phyloP scores from a whole-genome alignment of 1,139 yeast species.

The Suhomyces taliae region DNA sequence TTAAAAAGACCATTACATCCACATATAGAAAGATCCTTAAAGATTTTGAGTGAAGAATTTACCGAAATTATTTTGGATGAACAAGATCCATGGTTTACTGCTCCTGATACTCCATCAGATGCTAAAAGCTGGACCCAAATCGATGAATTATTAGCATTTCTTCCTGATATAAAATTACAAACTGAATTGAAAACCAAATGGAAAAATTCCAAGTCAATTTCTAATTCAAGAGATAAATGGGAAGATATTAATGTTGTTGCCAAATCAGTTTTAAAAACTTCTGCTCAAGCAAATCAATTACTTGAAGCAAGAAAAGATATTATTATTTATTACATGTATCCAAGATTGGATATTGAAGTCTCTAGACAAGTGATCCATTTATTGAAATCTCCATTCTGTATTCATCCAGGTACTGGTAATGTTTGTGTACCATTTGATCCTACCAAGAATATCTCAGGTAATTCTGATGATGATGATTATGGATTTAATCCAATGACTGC shows the following conservation, averaged over 20 bases:
- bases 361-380: constrained; percentile 88
- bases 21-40: constrained; percentile 72
- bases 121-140: constrained; percentile 44
- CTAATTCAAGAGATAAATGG: constrained; percentile 65
- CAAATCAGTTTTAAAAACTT: constrained; percentile 44
- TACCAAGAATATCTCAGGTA: constrained; percentile 32
- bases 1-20: constrained; percentile 88
- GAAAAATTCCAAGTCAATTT: constrained; percentile 30
- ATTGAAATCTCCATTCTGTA: constrained; percentile 95
- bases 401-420: constrained; percentile 97
- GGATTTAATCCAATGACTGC: constrained; percentile 79
- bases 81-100: constrained; percentile 75
- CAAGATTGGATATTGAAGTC: constrained; percentile 90
- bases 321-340: constrained; percentile 78
- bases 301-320: constrained; percentile 83
- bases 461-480: constrained; percentile 39
- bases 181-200: constrained; percentile 51
- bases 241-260: constrained; percentile 70
- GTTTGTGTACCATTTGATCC: constrained; percentile 94
- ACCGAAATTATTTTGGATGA: constrained; percentile 66
- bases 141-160: constrained; percentile 57
- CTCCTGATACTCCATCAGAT: constrained; percentile 29
- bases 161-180: constrained; percentile 61
- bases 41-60: constrained; percentile 64
- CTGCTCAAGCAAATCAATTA: constrained; percentile 41